Evolutionary conservation across 2,329 filamentous ascomycete genomes (phyloP).

Genomic region (Lachnellula suecica): DNA sequence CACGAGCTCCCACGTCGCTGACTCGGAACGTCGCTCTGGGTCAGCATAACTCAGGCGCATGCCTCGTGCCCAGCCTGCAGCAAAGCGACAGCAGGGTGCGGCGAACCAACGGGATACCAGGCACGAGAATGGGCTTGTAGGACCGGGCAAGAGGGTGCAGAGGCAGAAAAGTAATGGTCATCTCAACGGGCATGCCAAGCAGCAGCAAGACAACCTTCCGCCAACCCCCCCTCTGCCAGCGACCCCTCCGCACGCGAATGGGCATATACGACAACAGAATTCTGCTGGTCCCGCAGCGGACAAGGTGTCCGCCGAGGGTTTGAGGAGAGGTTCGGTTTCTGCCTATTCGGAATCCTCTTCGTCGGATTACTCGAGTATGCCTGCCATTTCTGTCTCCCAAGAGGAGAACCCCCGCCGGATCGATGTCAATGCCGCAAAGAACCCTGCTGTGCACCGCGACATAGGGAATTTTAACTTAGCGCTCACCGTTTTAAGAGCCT

Average conservation of each 20-base stretch:
- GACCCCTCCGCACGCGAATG: conserved; percentile 37
- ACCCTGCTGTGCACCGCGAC: conserved; percentile 67
- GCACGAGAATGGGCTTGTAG: conserved; percentile 86
- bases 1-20: conserved; percentile 28
- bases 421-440: conserved; percentile 69
- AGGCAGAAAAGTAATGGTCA: conserved; percentile 56
- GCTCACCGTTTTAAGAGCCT: conserved; percentile 83
- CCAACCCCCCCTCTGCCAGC: conserved; percentile 39
- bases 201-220: conserved; percentile 37
- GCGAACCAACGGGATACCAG: conserved; percentile 68
- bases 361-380: conserved; percentile 46
- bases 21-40: conserved; percentile 34
- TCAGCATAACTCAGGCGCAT: conserved; percentile 33
- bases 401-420: conserved; percentile 61
- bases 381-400: conserved; percentile 40
- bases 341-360: conserved; percentile 55
- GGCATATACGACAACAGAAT: conserved; percentile 27
- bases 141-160: conserved; percentile 63
- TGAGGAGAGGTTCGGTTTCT: conserved; percentile 49
- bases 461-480: conserved; percentile 74
- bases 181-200: conserved; percentile 49
- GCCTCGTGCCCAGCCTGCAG: conserved; percentile 32
- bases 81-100: conserved; percentile 40
- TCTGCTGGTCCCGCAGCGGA: conserved; percentile 25
- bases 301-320: conserved; percentile 38